phyloP scores from a whole-genome alignment of 345 rosid species.

The Citrus sinensis region DVS_A1.0 CM039162.1:79501-80000 shows the following conservation, averaged over 20 bases:
- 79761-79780: too few relatives aligned
- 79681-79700: too few relatives aligned
- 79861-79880: too few relatives aligned
- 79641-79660: too few relatives aligned
- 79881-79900: too few relatives aligned
- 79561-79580: background rate
- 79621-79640: background rate
- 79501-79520: background rate
- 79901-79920: too few relatives aligned
- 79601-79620: background rate
- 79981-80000: too few relatives aligned
- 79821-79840: background rate
- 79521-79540: background rate
- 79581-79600: too few relatives aligned
- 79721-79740: background rate
- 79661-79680: too few relatives aligned
- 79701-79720: background rate
- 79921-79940: background rate
- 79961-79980: background rate
- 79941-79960: background rate
- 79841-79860: too few relatives aligned
- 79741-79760: background rate
- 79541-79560: background rate
- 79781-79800: conserved; percentile 2
- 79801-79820: background rate